Evolutionary conservation across 805 yeast species (phyloP).

Genomic region (Lipomyces sp.): DNA sequence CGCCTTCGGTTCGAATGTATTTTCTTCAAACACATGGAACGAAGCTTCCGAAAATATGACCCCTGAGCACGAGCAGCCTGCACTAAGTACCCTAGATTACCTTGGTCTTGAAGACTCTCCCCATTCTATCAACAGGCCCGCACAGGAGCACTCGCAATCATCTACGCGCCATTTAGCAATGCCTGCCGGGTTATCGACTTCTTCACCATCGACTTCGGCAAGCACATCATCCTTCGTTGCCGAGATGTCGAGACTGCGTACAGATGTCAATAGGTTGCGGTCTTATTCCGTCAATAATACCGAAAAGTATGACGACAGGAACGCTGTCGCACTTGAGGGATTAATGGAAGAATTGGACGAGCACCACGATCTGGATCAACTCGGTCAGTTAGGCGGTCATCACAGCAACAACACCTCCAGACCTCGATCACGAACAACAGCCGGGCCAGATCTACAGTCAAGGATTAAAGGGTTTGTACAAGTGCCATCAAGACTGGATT

Average conservation of each 20-base stretch:
- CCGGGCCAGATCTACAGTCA: slow-evolving; percentile 35
- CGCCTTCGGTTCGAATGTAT: slow-evolving; percentile 24
- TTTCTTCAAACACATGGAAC: slow-evolving; percentile 17
- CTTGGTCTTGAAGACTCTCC: slow-evolving; percentile 35
- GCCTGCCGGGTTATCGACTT: slow-evolving; percentile 10
- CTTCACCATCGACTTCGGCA: neutral
- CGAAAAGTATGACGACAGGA: slow-evolving; percentile 32
- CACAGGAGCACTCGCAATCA: slow-evolving; percentile 6
- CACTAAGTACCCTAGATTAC: slow-evolving; percentile 37
- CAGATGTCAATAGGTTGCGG: slow-evolving; percentile 34
- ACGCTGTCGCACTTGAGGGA: slow-evolving; percentile 21
- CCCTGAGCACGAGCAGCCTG: slow-evolving; percentile 23
- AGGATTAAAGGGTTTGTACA: slow-evolving; percentile 36
- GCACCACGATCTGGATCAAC: slow-evolving; percentile 24
- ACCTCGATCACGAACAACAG: slow-evolving; percentile 34
- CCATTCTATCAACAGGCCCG: neutral
- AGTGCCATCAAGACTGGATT: slow-evolving; percentile 39
- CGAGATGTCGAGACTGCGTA: slow-evolving; percentile 30
- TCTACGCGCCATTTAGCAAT: neutral
- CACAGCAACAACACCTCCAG: slow-evolving; percentile 11
- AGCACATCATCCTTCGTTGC: slow-evolving; percentile 19
- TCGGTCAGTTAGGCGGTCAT: slow-evolving; percentile 6
- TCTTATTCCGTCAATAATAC: slow-evolving; percentile 37
- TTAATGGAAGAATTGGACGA: slow-evolving; percentile 32
- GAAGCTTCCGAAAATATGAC: neutral